These are phyloP conservation scores for Penicillium turbatum DNA, from an alignment of 495 filamentous ascomycete genomes.

Conservation along the genomic window DNA sequence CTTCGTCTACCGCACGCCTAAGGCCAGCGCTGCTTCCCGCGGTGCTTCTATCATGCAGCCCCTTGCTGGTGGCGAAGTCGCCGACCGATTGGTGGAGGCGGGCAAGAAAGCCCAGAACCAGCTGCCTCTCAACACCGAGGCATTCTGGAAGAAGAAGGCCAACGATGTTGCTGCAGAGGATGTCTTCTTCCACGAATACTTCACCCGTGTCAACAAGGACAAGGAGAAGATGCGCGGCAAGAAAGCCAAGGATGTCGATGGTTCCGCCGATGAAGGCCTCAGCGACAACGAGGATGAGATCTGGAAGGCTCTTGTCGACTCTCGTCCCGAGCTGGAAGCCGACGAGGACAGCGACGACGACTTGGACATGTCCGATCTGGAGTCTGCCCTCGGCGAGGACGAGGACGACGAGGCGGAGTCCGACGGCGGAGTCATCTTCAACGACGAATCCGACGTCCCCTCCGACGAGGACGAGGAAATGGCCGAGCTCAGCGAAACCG, in stretches of 20 bases:
- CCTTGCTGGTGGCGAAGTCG: slow-evolving; percentile 60
- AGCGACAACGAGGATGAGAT: slow-evolving; percentile 65
- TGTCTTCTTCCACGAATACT: slow-evolving; percentile 98
- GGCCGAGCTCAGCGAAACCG: slow-evolving; percentile 28
- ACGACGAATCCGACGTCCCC: slow-evolving; percentile 44
- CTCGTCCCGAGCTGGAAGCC: slow-evolving; percentile 71
- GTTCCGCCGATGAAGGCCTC: slow-evolving; percentile 24
- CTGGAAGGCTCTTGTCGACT: slow-evolving; percentile 87
- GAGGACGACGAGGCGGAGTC: slow-evolving; percentile 46
- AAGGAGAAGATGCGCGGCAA: slow-evolving; percentile 55
- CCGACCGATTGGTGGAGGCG: slow-evolving; percentile 61
- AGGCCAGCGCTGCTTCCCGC: slow-evolving; percentile 55
- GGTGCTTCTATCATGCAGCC: slow-evolving; percentile 96
- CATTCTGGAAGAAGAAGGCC: slow-evolving; percentile 87
- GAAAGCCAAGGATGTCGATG: slow-evolving; percentile 44
- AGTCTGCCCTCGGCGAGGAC: slow-evolving; percentile 51
- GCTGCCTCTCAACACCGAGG: slow-evolving; percentile 71
- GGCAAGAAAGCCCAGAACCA: slow-evolving; percentile 40
- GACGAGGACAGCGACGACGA: slow-evolving; percentile 59
- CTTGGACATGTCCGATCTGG: slow-evolving; percentile 61
- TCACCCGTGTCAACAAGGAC: slow-evolving; percentile 70
- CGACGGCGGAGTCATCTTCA: slow-evolving; percentile 51
- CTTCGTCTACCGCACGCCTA: slow-evolving; percentile 91
- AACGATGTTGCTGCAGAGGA: slow-evolving; percentile 85
- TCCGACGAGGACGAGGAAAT: slow-evolving; percentile 46